phyloP scores from a whole-genome alignment of 2,329 filamentous ascomycete genomes.

The Scorias spongiosa region DNA sequence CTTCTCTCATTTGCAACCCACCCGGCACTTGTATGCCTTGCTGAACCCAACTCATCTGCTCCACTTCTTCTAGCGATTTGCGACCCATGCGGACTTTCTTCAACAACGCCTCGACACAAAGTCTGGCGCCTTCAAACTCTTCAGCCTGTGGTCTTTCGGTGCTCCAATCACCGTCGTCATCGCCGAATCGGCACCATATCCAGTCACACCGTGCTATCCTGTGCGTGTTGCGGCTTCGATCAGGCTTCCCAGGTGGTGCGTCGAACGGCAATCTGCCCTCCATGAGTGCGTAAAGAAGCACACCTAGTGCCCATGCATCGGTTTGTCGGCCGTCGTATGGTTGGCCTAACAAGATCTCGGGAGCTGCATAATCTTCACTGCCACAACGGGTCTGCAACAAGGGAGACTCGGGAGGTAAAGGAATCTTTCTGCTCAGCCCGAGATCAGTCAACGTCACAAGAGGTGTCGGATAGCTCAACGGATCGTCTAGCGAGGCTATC shows the following conservation, averaged over 20 bases:
- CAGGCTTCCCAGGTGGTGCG: slow-evolving; percentile 64
- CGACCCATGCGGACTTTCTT: slow-evolving; percentile 64
- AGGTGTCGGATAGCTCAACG: slow-evolving; percentile 62
- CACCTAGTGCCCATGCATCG: slow-evolving; percentile 90
- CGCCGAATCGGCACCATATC: slow-evolving; percentile 79
- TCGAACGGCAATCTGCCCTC: slow-evolving; percentile 92
- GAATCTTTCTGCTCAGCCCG: slow-evolving; percentile 72
- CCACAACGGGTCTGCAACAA: slow-evolving; percentile 88
- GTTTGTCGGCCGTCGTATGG: slow-evolving; percentile 84
- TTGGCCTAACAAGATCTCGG: slow-evolving; percentile 89
- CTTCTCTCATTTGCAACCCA: slow-evolving; percentile 37
- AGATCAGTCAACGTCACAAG: slow-evolving; percentile 83
- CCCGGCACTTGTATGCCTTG: slow-evolving; percentile 54
- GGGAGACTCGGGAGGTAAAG: slow-evolving; percentile 57
- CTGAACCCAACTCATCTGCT: slow-evolving; percentile 58
- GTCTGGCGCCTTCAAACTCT: slow-evolving; percentile 57
- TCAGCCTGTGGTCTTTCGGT: slow-evolving; percentile 46
- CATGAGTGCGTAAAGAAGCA: slow-evolving; percentile 81
- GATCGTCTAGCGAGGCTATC: slow-evolving; percentile 52
- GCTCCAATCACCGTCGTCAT: slow-evolving; percentile 78
- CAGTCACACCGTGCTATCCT: slow-evolving; percentile 93
- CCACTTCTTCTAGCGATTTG: slow-evolving; percentile 60
- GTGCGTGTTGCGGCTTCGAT: slow-evolving; percentile 60
- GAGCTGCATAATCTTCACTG: slow-evolving; percentile 91
- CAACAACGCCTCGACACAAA: slow-evolving; percentile 69